Evolutionary conservation across 768 basidiomycete genomes (phyloP).

Genomic region (Tulasnella sp.): DNA sequence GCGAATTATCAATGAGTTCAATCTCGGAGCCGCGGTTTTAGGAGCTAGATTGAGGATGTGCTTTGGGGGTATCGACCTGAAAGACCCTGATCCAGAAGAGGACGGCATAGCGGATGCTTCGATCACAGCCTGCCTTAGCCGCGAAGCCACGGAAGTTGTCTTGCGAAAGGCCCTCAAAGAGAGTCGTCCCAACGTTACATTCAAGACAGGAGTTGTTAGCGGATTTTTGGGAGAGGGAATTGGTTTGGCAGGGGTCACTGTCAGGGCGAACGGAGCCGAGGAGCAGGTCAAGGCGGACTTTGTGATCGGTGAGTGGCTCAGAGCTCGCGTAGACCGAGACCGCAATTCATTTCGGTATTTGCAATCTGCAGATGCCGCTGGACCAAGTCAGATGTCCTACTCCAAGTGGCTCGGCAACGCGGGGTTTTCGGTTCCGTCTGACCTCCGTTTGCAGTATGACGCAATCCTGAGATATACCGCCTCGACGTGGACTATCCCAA

Average conservation of each 20-base stretch:
- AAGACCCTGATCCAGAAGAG: background rate
- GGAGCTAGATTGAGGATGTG: background rate
- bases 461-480: conserved; percentile 12
- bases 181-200: background rate
- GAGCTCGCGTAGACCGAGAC: background rate
- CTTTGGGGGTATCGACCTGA: background rate
- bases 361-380: conserved; percentile 14
- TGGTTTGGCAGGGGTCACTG: background rate
- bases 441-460: conserved; percentile 15
- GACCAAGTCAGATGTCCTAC: conserved; percentile 13
- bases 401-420: conserved; percentile 17
- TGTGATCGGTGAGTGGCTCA: conserved; percentile 11
- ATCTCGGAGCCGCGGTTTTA: background rate
- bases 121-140: background rate
- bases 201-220: conserved; percentile 1
- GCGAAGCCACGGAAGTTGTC: conserved; percentile 10
- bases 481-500: background rate
- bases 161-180: background rate
- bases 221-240: background rate
- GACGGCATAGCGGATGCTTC: background rate
- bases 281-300: background rate
- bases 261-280: background rate
- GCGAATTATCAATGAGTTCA: conserved; percentile 14
- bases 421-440: conserved; percentile 7
- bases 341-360: background rate